Base-by-base conservation (phyloP, 2,329 filamentous ascomycete genomes). In the Neonectria sp. region DNA sequence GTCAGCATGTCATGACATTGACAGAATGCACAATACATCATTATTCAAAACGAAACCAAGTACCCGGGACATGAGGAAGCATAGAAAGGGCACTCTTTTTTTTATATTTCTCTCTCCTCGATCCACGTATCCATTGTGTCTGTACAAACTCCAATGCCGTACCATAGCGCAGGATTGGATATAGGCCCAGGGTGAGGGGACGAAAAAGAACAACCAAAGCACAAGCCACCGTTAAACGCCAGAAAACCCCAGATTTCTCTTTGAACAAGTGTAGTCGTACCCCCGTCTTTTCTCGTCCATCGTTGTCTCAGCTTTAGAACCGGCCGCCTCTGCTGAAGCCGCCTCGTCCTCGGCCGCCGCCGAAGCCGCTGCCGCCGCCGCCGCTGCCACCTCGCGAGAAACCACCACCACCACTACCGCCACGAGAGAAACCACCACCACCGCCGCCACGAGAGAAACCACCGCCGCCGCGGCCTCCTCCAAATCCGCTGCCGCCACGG, bases 401-500 rank as follows among this genome's bases (percentile, higher is more conserved):
- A 15, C 68, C 68, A 57, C 69, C 60, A 31, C 46, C 49, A 6
- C 49, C 49, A 29, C 49, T 29, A 29, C 69, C 70, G 27, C 72
- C 66, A 12, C 66, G 29, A 24, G 56, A 61, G 55, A 60, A 60
- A 51, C 73, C 72, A 24, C 73, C 67, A n/a, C 60, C 55, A 31
- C 71, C 71, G 17, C 46, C n/a, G n/a, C 71, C 68, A 21, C 21
- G 21, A 21, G 21, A 21, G 21, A 21, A 21, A 21, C 21, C 21
- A 40, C 68, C 60, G 7, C 69, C 72, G 27, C 74, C 74, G 37
- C 74, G 65, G 25, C 69, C 65, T 55, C 76, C 73, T 24, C 73
- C 70, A 71, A 85, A 85, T 33, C 75, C 71, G 25, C 71, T 71
- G 24, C 75, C 72, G 21, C 74, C 71, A 25, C 75, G 66, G 35